Percentiles rank a stretch among this genome's conserved stretches.
Evolutionary conservation across 305 asterid genomes (phyloP).

Genomic region (Rubia tinctorum): DNA sequence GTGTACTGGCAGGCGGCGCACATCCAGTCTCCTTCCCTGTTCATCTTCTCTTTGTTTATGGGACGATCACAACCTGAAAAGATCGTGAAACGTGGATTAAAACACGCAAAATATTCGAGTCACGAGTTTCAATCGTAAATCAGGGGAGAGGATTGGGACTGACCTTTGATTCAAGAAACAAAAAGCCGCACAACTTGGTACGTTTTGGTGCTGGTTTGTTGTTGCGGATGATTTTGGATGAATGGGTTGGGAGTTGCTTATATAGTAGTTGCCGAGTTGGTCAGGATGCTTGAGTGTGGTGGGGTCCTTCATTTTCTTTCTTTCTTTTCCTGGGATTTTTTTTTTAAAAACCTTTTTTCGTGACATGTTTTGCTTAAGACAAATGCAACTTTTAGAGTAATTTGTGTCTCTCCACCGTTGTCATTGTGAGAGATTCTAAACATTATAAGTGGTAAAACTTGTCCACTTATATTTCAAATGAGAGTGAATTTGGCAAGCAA

Average conservation of each 20-base stretch:
- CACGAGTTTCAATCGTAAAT: too few species aligned
- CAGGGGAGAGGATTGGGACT: not conserved
- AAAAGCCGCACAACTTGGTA: not conserved
- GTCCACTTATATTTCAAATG: not conserved
- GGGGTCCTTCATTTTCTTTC: conserved; percentile 29
- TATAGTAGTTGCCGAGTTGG: conserved; percentile 25
- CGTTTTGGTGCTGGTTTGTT: conserved; percentile 6
- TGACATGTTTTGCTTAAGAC: not conserved
- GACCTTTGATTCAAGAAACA: conserved; percentile 4
- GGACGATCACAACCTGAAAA: not conserved
- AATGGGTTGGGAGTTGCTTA: conserved; percentile 29
- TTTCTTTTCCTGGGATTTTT: conserved; percentile 13
- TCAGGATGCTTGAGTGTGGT: conserved; percentile 26
- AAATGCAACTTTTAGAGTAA: conserved; percentile 1
- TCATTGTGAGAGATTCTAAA: not conserved
- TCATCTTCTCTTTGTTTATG: conserved; percentile 26
- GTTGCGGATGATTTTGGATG: conserved; percentile 30
- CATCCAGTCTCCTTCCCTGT: conserved; percentile 68
- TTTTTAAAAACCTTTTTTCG: not conserved
- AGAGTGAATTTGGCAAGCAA: not conserved
- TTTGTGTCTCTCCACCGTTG: conserved; percentile 1
- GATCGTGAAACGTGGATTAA: not conserved
- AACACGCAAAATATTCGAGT: too few species aligned
- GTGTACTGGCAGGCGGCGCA: conserved; percentile 85
- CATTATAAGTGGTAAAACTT: not conserved